Evolutionary conservation across 129 eudicot genomes (phyloP), one percentile per base, ranked within the genome.

Genomic region (Saussurea involucrata): DNA sequence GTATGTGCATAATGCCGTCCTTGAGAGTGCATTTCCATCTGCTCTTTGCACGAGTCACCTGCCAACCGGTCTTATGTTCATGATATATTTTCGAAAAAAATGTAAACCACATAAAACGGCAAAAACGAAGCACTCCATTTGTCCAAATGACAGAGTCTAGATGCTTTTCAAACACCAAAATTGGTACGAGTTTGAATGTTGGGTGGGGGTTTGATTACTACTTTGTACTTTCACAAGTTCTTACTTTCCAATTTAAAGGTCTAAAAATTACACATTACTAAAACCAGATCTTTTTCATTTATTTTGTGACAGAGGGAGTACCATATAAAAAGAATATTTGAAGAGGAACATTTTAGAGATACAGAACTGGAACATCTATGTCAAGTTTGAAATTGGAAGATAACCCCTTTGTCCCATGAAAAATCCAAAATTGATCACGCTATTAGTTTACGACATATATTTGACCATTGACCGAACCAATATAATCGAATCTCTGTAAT

Each of bases 11-110:
- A 68, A 95, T 95, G 73, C 99, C 99, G 81, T 92, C 97, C 86
- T 95, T 95, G 70, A 95, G 87, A 36, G 93, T 92, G 88, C 99
- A 95, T 76, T 90, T 95, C 99, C 99, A 95, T 86, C 94, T 83
- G 91, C 97, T 95, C 87, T 92, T 95, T 77, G 99, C 94, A 32
- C 99, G 90, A 2, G 99, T 95, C 73, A 95, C 99, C 99, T 95
- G 72, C 36, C 64, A 12, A 63, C 75, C 44, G 29, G 34, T 24
- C 68, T 63, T 15, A 81, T 24, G 31, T 33, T 74, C 78, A 63
- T 66, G 31, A 61, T 53, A 17, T 17, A 53, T 17, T 17, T 17
- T n/a, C 8, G 9, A 17, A 17, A 53, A 1, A 53, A 4, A 53
- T 53, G 61, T 13, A 13, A 46, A 46, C 58, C 58, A 46, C 20